Evolutionary conservation across 2,329 filamentous ascomycete species (phyloP), one percentile per base, ranked within the genome.

Genomic region (Elsinoe ampelina): DNA sequence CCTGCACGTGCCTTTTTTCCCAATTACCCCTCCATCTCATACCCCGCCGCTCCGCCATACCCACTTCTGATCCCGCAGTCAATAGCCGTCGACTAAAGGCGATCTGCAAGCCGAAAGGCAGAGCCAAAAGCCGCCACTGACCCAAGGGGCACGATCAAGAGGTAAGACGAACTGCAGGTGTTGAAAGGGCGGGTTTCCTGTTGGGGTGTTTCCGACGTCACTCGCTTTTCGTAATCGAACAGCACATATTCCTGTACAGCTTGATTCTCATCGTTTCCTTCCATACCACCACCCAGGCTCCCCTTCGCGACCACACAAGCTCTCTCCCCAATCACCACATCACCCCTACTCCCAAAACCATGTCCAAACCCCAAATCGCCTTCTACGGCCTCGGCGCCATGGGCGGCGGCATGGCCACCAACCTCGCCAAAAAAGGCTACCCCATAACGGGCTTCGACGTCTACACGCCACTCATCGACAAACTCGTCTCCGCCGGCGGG

Each of bases 331-430:
- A 8, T 5, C 26, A 30, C 2, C 4, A 30, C 26, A 30, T 5
- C 4, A 2, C 26, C 7, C 7, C 7, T 30, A 7, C 7, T 5
- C 3, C 7, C 26, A 30, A 30, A 5, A 52, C 35, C 43, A 58
- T 52, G 36, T 48, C 57, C 26, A 79, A 76, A 65, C 75, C 76
- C 22, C 65, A 70, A 55, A 73, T 87, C 55, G 79, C 81, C 61
- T 88, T 89, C 71, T 83, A 86, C 61, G 86, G 86, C 74, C 83
- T 90, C 2, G 86, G 86, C 57, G 86, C 86, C 70, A 89, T 89
- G 86, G 86, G 86, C 66, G 86, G 88, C 68, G 86, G 86, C 67
- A 89, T 90, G 86, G 86, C 86, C 61, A 86, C 81, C 59, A 79
- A 89, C 66, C 79, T 90, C 45, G 75, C 89, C 64, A 81, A 82